Conservation (phyloP, 1,139 yeast genomes). For the Protomyces macrosporus region DNA sequence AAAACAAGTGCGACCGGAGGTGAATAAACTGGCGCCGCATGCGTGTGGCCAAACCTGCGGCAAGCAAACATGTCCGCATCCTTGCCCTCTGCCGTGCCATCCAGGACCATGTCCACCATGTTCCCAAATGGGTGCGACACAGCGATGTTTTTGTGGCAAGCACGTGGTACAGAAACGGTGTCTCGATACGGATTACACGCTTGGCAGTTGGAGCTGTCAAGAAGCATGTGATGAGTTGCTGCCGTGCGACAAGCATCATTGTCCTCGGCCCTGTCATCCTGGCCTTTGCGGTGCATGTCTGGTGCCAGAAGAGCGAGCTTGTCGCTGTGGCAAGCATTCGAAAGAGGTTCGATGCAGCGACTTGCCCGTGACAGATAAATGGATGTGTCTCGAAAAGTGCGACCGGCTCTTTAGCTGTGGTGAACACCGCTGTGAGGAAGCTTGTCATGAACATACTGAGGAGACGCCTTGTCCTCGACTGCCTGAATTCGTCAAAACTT, state of each 20-base stretch:
- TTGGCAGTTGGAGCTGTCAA: slow-evolving; percentile 61
- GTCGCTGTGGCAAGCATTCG: slow-evolving; percentile 68
- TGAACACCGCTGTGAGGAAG: slow-evolving; percentile 53
- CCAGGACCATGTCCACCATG: slow-evolving; percentile 87
- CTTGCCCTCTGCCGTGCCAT: slow-evolving; percentile 72
- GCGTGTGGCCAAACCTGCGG: slow-evolving; percentile 86
- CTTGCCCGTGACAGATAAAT: slow-evolving; percentile 35
- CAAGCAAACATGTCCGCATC: slow-evolving; percentile 57
- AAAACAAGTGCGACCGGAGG: slow-evolving; percentile 60
- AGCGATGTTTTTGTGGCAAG: slow-evolving; percentile 73
- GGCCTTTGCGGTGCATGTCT: slow-evolving; percentile 78
- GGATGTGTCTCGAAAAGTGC: slow-evolving; percentile 53
- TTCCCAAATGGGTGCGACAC: slow-evolving; percentile 65
- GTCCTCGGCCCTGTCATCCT: slow-evolving; percentile 56
- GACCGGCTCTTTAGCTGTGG: slow-evolving; percentile 56
- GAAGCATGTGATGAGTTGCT: slow-evolving; percentile 52
- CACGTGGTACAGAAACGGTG: slow-evolving; percentile 64
- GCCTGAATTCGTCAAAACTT: slow-evolving; percentile 55
- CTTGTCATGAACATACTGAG: slow-evolving; percentile 49
- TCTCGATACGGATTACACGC: slow-evolving; percentile 59
- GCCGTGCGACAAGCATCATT: slow-evolving; percentile 71
- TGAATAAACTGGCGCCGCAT: slow-evolving; percentile 60
- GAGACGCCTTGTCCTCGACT: slow-evolving; percentile 51
- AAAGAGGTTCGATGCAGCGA: slow-evolving; percentile 49
- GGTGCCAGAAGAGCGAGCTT: slow-evolving; percentile 45